Evolutionary conservation across 208 protist genomes (phyloP).

Genomic region (Acanthamoeba culbertsoni): DNA sequence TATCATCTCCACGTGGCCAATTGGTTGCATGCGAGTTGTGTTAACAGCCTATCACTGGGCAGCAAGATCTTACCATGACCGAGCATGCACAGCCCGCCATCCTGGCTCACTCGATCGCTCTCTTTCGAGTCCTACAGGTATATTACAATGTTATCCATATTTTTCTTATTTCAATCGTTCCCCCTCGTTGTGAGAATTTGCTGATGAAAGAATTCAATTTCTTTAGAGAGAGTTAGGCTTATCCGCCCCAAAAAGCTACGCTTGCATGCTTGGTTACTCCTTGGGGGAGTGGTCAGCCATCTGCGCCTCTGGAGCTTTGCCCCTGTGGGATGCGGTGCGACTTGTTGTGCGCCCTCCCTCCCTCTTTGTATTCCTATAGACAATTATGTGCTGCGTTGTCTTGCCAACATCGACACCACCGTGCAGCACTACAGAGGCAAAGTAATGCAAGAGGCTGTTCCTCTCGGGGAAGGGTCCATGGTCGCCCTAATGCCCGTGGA

Average conservation of each 20-base stretch:
- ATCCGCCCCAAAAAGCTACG: not conserved
- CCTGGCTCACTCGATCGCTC: constrained; percentile 42
- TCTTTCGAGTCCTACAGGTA: constrained; percentile 55
- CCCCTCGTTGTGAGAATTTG: not conserved
- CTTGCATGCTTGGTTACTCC: not conserved
- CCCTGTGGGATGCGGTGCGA: constrained; percentile 11
- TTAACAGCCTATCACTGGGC: not conserved
- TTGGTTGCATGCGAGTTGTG: not conserved
- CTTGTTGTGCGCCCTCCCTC: not conserved
- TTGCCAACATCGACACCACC: not conserved
- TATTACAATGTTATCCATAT: not conserved
- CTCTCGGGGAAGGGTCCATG: not conserved
- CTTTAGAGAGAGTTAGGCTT: constrained; percentile 29
- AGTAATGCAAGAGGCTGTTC: constrained; percentile 44
- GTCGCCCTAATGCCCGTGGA: constrained; percentile 33
- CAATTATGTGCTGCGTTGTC: not conserved
- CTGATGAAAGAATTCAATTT: not conserved
- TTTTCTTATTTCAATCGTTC: not conserved
- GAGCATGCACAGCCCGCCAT: constrained; percentile 53
- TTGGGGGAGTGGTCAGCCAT: constrained; percentile 21
- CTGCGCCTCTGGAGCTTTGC: not conserved
- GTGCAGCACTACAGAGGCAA: not conserved
- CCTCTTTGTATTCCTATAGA: not conserved
- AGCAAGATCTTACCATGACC: constrained; percentile 56
- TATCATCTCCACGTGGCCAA: not conserved